phyloP scores from a whole-genome alignment of 164 flowering plant species.

The Amborella trichopoda region DNA sequence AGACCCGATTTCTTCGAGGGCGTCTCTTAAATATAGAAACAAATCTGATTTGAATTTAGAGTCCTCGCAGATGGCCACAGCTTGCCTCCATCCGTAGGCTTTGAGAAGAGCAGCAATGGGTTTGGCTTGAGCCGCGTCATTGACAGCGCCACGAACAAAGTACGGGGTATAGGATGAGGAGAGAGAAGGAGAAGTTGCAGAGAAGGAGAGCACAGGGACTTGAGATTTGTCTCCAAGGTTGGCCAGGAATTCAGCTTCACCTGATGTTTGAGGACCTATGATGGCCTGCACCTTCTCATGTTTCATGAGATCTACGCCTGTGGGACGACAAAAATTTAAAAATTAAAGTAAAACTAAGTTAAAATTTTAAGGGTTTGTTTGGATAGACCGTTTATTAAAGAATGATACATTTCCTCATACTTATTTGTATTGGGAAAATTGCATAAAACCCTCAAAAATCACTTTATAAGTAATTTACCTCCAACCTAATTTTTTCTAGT shows the following conservation, averaged over 20 bases:
- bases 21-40: conserved; percentile 8
- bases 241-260: conserved; percentile 10
- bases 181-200: conserved; percentile 10
- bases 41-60: conserved; percentile 8
- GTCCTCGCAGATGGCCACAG: conserved; percentile 12
- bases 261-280: conserved; percentile 14
- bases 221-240: conserved; percentile 11
- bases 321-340: neutral
- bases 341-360: neutral
- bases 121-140: conserved; percentile 12
- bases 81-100: conserved; percentile 13
- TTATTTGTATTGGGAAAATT: neutral
- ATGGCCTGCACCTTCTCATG: conserved; percentile 16
- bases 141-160: conserved; percentile 8
- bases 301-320: conserved; percentile 12
- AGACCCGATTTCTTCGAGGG: conserved; percentile 13
- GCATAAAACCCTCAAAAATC: neutral
- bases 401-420: neutral
- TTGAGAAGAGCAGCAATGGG: conserved; percentile 13
- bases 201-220: conserved; percentile 14
- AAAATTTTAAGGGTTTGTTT: neutral
- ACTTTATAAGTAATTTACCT: neutral
- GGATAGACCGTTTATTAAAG: neutral
- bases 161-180: conserved; percentile 6
- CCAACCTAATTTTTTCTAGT: neutral